Percentiles rank a stretch among this genome's conserved stretches.
Evolutionary conservation across 139 green algal species (phyloP).

Genomic region (Closterium sp.): DNA sequence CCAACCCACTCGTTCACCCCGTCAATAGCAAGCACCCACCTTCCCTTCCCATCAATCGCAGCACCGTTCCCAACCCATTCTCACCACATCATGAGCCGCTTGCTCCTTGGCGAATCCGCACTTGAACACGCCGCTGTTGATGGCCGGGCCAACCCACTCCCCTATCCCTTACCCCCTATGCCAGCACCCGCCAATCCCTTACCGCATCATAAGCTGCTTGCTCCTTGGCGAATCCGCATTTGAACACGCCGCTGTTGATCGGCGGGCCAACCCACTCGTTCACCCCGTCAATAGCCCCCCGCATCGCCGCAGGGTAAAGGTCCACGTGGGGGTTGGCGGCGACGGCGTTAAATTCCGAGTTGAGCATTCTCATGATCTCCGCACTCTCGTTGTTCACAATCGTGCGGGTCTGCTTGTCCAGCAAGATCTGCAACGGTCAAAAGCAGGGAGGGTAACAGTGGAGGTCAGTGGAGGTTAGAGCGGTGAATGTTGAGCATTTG

Average conservation of each 20-base stretch:
- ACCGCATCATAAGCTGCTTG: slow-evolving; percentile 83
- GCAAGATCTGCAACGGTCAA: slow-evolving; percentile 65
- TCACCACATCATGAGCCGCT: slow-evolving; percentile 74
- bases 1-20: slow-evolving; percentile 65
- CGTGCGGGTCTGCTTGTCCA: slow-evolving; percentile 80
- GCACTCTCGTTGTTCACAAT: slow-evolving; percentile 95
- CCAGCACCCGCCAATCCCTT: no score
- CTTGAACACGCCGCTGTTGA: slow-evolving; percentile 98
- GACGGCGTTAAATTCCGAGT: slow-evolving; percentile 80
- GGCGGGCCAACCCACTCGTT: slow-evolving; percentile 65
- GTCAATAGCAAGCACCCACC: slow-evolving; percentile 22
- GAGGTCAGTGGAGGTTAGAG: no score
- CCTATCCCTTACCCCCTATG: no score
- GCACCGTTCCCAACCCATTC: not conserved
- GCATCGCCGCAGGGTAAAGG: slow-evolving; percentile 49
- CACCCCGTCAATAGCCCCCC: slow-evolving; percentile 44
- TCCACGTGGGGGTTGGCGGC: slow-evolving; percentile 60
- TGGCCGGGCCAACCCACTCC: slow-evolving; percentile 72
- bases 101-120: slow-evolving; percentile 88
- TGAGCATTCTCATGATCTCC: slow-evolving; percentile 87
- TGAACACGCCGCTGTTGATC: slow-evolving; percentile 98
- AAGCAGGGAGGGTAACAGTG: no score
- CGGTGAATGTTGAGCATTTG: slow-evolving; percentile 77
- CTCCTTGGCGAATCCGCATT: slow-evolving; percentile 82
- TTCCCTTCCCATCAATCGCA: no score